Base-by-base conservation (phyloP, 345 rosid genomes). In the Geranium rotundifolium region DNA sequence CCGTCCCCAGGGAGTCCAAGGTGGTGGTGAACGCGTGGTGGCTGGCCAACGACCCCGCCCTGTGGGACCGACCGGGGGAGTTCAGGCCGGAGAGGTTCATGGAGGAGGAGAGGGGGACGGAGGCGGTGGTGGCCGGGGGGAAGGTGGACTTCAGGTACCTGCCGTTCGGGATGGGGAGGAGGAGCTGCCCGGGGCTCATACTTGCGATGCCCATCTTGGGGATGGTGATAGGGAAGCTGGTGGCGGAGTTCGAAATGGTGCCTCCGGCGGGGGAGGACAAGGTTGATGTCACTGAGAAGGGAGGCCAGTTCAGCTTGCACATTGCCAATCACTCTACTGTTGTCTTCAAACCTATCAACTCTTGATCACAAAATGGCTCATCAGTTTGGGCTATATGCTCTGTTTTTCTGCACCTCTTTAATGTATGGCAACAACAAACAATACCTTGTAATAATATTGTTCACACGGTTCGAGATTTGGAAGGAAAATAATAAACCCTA, bases 241-340 rank as follows among this genome's bases (percentile, higher is more conserved):
- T 81, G n/a, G 59, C 73, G 1, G 72, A 72, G 19, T 86, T 83
- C 39, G 82, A 76, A 67, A 65, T 83, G 78, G 73, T 29, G 68
- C 27, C 77, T 41, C 86, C 85, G 4, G 49, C 69, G 0, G 82
- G 71, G 17, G 16, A 57, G 5, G 69, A 69, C 31, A 76, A 76
- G 81, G 67, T 81, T 20, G 86, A 86, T 29, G 79, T 69, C 60
- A 76, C 68, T 19, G 86, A 80, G 57, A 86, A 81, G 54, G 91
- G 86, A 58, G 91, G 91, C 17, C 91, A 83, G 64, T 83, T 86
- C 76, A 83, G 86, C 65, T 63, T 83, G 74, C 86, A 83, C 59
- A 81, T 83, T 7, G 83, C 83, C 19, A 73, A 73, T 41, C 86
- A 83, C 66, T 86, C 91, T 6, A 76, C 82, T 0, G 82, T 86